Evolutionary conservation across 2,329 filamentous ascomycete species (phyloP).

Genomic region (Fusarium lyarnte): DNA sequence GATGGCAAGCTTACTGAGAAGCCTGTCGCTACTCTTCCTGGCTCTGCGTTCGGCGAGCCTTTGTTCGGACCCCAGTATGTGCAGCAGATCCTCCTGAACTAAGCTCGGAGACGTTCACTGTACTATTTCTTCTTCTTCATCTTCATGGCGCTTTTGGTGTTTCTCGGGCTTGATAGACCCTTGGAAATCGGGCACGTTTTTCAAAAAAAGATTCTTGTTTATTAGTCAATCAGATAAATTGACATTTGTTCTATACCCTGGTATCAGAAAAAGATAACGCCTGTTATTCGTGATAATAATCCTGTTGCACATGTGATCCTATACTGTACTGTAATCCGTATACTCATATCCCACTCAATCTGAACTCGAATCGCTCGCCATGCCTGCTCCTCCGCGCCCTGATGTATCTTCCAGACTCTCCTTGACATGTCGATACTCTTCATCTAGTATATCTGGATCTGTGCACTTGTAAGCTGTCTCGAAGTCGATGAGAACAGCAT

Average conservation of each 20-base stretch:
- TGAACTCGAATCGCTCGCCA: slow-evolving; percentile 42
- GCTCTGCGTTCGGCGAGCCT: slow-evolving; percentile 42
- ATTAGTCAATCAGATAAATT: slow-evolving; percentile 8
- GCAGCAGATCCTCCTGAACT: slow-evolving; percentile 43
- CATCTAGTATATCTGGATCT: slow-evolving; percentile 34
- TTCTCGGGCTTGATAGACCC: slow-evolving; percentile 19
- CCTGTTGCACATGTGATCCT: background rate
- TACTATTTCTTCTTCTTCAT: background rate
- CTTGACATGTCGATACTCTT: slow-evolving; percentile 37
- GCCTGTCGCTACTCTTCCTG: slow-evolving; percentile 42
- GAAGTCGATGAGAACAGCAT: slow-evolving; percentile 46
- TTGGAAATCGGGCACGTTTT: slow-evolving; percentile 4
- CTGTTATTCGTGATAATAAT: slow-evolving; percentile 10
- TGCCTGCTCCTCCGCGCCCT: slow-evolving; percentile 38
- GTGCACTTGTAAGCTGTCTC: slow-evolving; percentile 45
- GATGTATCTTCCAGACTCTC: slow-evolving; percentile 39
- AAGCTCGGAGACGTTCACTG: background rate
- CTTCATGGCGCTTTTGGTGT: slow-evolving; percentile 31
- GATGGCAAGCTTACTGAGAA: slow-evolving; percentile 45
- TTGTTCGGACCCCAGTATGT: slow-evolving; percentile 48
- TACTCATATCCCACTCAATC: slow-evolving; percentile 20
- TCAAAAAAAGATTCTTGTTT: slow-evolving; percentile 3
- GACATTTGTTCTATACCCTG: slow-evolving; percentile 19
- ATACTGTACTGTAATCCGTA: slow-evolving; percentile 7
- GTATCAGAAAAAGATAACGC: slow-evolving; percentile 12